Conservation (phyloP, 257 asterid genomes). For the Solanum sejunctum region DNA sequence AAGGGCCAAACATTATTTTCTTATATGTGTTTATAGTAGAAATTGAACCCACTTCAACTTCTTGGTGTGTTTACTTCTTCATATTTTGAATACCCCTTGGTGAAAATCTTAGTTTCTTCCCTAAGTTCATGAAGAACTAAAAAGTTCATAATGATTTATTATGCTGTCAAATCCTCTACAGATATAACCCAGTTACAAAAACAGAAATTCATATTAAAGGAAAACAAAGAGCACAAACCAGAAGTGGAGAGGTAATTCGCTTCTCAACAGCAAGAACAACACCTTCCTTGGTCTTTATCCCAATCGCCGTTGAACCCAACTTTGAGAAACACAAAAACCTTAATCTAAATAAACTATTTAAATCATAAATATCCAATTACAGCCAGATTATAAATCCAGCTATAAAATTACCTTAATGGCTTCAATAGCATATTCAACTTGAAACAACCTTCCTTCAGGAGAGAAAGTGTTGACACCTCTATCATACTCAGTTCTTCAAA, state of each 20-base stretch:
- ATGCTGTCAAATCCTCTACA: not conserved
- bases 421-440: constrained; percentile 86
- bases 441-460: constrained; percentile 91
- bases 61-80: too few relatives aligned
- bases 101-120: too few relatives aligned
- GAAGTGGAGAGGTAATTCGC: constrained; percentile 80
- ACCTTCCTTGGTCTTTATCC: constrained; percentile 80
- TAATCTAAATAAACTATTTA: not conserved
- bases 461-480: constrained; percentile 93
- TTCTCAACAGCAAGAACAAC: constrained; percentile 92
- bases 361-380: not conserved
- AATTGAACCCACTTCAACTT: too few relatives aligned
- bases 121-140: not conserved
- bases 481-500: constrained; percentile 77
- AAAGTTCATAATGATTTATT: not conserved
- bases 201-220: not conserved
- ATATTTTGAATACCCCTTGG: too few relatives aligned
- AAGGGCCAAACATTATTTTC: too few relatives aligned
- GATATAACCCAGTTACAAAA: not conserved
- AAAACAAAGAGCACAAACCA: constrained; percentile 31
- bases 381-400: not conserved
- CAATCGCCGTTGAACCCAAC: constrained; percentile 95
- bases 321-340: constrained; percentile 9
- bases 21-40: too few relatives aligned
- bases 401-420: constrained; percentile 55